Base-by-base conservation (phyloP, 2,329 filamentous ascomycete species). In the Colletotrichum zoysiae region DNA sequence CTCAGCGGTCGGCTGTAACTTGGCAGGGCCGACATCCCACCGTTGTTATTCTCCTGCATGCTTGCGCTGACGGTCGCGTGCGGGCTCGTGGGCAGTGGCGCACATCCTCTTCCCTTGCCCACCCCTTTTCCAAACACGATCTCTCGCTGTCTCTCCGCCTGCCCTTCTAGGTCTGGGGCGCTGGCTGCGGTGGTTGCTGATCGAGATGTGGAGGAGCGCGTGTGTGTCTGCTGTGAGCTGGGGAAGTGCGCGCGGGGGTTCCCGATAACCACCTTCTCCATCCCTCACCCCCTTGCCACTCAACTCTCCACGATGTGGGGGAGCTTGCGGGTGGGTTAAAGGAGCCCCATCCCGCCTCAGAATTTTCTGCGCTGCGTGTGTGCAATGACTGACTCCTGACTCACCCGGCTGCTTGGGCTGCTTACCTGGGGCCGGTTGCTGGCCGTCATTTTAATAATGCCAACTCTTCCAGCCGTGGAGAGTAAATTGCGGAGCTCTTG, bases 1-100 rank as follows among this genome's bases (percentile, higher is more conserved):
- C 73, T 71, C 40, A 56, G 33, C 48, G 60, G 48, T 42, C 70
- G 60, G 61, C 42, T 58, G 67, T 66, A 58, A 62, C 67, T 73
- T 53, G 67, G 66, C 61, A 70, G 61, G 53, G 56, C 61, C 50
- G 70, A 61, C 51, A 61, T 55, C 35, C 70, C 70, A 66, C 61
- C 71, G 57, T 51, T 66, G 57, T 57, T 66, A 65, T 51, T 66
- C 67, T 71, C 66, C 66, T 73, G 70, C 70, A 73, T 73, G 70
- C 70, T 72, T 69, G 46, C 16, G 59, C 60, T 72, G 59, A 38
- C 60, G 57, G 46, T 66, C 67, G 67, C 60, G 48, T 65, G 55
- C 46, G 55, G 69, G 65, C 65, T 71, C 55, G 59, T 71, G 12
- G 40, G 26, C 59, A 55, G 33, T 55, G 65, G 59, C 44, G 46